phyloP scores from a whole-genome alignment of 1,284 basidiomycete species.

The Cryptococcus wingfieldii region DNA sequence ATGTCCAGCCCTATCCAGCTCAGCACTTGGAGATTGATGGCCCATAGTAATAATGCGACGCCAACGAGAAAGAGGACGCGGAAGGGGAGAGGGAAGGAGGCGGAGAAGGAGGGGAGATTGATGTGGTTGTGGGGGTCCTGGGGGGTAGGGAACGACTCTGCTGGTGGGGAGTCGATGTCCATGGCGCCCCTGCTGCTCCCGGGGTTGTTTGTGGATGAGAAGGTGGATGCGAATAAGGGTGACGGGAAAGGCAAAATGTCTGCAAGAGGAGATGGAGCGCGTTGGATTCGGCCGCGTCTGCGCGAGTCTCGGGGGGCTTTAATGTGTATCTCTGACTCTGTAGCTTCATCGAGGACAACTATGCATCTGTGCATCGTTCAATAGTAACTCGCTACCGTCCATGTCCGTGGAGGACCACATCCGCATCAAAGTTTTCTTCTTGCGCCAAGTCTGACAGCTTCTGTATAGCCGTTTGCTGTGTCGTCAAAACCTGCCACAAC shows the following conservation, averaged over 20 bases:
- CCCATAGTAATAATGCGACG: slow-evolving; percentile 72
- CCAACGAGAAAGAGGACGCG: slow-evolving; percentile 69
- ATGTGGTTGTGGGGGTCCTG: slow-evolving; percentile 30
- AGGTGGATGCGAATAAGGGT: no score
- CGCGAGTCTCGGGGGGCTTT: no score
- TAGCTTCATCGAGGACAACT: neutral
- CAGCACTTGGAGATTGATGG: slow-evolving; percentile 79
- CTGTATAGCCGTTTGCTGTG: slow-evolving; percentile 73
- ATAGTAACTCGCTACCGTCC: neutral
- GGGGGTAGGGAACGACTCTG: slow-evolving; percentile 13
- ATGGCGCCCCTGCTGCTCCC: slow-evolving; percentile 16
- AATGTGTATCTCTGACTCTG: no score
- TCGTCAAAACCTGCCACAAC: slow-evolving; percentile 61
- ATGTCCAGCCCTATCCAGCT: slow-evolving; percentile 70
- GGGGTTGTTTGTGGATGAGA: no score
- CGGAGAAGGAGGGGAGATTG: slow-evolving; percentile 54
- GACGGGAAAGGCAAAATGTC: no score
- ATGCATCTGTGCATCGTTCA: neutral
- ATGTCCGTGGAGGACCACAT: slow-evolving; percentile 53
- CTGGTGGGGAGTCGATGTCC: slow-evolving; percentile 48
- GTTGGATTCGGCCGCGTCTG: neutral
- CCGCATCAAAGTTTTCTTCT: slow-evolving; percentile 64
- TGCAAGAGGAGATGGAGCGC: neutral
- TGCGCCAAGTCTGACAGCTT: slow-evolving; percentile 72
- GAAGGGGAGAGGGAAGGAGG: slow-evolving; percentile 72